phyloP scores from a whole-genome alignment of 2,329 filamentous ascomycete species.

The Stachybotrys echinatus region DNA sequence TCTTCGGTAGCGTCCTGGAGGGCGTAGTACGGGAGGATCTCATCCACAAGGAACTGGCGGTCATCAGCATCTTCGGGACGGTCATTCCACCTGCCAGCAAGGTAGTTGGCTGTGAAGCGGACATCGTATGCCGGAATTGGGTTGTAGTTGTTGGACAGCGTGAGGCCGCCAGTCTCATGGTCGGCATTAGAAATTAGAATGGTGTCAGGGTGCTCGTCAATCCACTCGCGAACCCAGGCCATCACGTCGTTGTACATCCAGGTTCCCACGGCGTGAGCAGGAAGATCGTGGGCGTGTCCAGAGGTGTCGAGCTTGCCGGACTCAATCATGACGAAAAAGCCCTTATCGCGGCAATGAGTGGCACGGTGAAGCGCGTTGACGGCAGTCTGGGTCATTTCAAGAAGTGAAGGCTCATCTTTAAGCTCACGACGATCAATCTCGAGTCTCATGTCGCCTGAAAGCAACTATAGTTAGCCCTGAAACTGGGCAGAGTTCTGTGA shows the following conservation, averaged over 20 bases:
- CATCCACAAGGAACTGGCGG: slow-evolving; percentile 14
- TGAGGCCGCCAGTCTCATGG: slow-evolving; percentile 31
- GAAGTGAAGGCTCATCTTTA: slow-evolving; percentile 11
- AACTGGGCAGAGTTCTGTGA: neutral
- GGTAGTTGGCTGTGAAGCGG: slow-evolving; percentile 18
- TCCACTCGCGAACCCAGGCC: slow-evolving; percentile 25
- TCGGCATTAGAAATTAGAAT: slow-evolving; percentile 30
- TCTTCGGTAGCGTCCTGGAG: slow-evolving; percentile 18
- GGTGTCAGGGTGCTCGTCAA: slow-evolving; percentile 29
- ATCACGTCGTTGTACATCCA: slow-evolving; percentile 30
- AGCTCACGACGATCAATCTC: slow-evolving; percentile 23
- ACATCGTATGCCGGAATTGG: slow-evolving; percentile 19
- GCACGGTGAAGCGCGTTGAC: slow-evolving; percentile 25
- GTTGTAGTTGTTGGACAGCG: slow-evolving; percentile 24
- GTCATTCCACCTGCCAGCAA: slow-evolving; percentile 14
- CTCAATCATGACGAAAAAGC: slow-evolving; percentile 25
- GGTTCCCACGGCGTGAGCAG: slow-evolving; percentile 41
- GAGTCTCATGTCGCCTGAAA: slow-evolving; percentile 20
- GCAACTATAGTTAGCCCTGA: neutral
- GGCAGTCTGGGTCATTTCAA: slow-evolving; percentile 22
- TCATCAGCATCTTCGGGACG: slow-evolving; percentile 19
- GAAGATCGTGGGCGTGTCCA: slow-evolving; percentile 45
- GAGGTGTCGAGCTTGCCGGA: slow-evolving; percentile 27
- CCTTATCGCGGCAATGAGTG: slow-evolving; percentile 20
- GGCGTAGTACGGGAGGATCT: slow-evolving; percentile 21